Percentiles rank a stretch among this genome's conserved stretches.
Evolutionary conservation across 352 stramenopile species (phyloP).

Genomic region (Pythium pectinolyticum): DNA sequence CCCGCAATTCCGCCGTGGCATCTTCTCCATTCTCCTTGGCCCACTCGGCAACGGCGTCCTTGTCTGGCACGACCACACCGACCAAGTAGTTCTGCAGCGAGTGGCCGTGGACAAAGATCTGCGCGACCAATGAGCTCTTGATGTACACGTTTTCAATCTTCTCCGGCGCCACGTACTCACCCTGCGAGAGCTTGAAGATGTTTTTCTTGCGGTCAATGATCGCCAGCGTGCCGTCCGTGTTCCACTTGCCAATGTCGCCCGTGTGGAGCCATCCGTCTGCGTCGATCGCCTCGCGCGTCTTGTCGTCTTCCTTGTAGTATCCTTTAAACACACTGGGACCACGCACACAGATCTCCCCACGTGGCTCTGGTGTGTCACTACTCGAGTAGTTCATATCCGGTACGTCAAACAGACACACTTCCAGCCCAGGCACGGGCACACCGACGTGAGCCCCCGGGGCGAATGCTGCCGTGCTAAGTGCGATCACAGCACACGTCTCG

Average conservation of each 20-base stretch:
- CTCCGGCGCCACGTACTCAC: slow-evolving; percentile 94
- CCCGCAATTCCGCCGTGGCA: slow-evolving; percentile 40
- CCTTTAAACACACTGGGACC: slow-evolving; percentile 81
- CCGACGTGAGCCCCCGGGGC: slow-evolving; percentile 88
- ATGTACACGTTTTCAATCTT: slow-evolving; percentile 95
- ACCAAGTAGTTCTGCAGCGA: slow-evolving; percentile 91
- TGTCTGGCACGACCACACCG: slow-evolving; percentile 86
- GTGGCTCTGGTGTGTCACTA: slow-evolving; percentile 49
- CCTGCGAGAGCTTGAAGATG: slow-evolving; percentile 90
- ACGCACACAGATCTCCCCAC: slow-evolving; percentile 50
- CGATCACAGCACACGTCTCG: slow-evolving; percentile 85
- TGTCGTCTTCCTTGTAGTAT: slow-evolving; percentile 93
- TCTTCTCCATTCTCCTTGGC: slow-evolving; percentile 50
- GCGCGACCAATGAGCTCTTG: slow-evolving; percentile 87
- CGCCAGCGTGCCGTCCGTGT: slow-evolving; percentile 84
- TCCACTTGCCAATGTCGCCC: slow-evolving; percentile 93
- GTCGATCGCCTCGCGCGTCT: slow-evolving; percentile 89
- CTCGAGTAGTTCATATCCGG: slow-evolving; percentile 95
- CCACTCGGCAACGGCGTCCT: slow-evolving; percentile 38
- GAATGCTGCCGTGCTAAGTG: slow-evolving; percentile 53
- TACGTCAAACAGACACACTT: slow-evolving; percentile 93
- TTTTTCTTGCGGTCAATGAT: slow-evolving; percentile 91
- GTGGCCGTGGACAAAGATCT: slow-evolving; percentile 95
- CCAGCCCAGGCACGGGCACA: slow-evolving; percentile 66
- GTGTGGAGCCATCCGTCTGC: slow-evolving; percentile 94